Evolutionary conservation across 495 filamentous ascomycete species (phyloP), one percentile per base, ranked within the genome.

Genomic region (Penicillium longicatenatum): DNA sequence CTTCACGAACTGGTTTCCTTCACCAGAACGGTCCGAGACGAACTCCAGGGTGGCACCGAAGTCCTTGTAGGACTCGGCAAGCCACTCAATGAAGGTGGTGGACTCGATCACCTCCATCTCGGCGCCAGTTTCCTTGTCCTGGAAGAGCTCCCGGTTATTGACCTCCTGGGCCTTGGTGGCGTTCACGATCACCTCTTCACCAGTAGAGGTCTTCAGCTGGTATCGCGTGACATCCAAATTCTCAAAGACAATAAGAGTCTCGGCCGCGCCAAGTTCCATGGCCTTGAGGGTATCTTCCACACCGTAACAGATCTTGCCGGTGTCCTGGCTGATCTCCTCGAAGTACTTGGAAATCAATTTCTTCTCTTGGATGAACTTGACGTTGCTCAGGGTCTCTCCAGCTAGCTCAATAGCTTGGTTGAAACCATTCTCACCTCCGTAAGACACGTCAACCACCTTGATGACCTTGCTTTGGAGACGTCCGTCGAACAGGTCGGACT

Each of bases 311-410:
- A 98, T 86, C 67, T 89, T 92, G 57, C 94, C 94, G 46, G 87
- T 93, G 66, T 98, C 95, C 70, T 96, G 92, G 64, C 90, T 96
- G 69, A 98, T 97, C 76, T 98, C 92, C 70, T 98, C 91, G 67
- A 98, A 98, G 82, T 98, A 98, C 66, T 88, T 92, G 67, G 92
- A 91, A 69, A 98, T 98, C 50, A 98, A 84, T 81, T 96, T 97
- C 89, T 98, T 98, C 83, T 98, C 94, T 75, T 98, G 94, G 72
- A 98, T 96, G 75, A 98, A 98, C 75, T 98, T 98, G 80, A 98
- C 94, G 64, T 96, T 98, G 75, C 92, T 88, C 46, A 98, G 82
- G n/a, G 94, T 98, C 81, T 98, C 95, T 12, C 90, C 81, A 29
- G 94, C 86, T 64, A 98, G 75, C 68, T 98, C 94, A 60, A 98